These are phyloP conservation scores for Lotus japonicus DNA, from an alignment of 306 rosid genomes.

Conservation along the genomic window DNA sequence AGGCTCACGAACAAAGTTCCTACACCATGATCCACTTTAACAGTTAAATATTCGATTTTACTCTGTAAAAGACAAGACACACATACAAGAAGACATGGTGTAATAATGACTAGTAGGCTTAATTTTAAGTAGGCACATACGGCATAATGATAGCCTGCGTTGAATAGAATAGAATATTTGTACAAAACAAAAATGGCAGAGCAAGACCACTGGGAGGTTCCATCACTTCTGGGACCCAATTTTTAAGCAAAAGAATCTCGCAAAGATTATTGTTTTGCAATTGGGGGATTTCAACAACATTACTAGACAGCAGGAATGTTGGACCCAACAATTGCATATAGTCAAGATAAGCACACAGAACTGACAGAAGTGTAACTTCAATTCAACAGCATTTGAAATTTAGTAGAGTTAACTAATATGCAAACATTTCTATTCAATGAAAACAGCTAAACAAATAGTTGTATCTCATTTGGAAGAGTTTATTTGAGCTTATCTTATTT, in stretches of 20 bases:
- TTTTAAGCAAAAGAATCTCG: not conserved
- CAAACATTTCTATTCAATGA: too few relatives aligned
- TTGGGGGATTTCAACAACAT: not conserved
- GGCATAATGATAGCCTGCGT: conserved; percentile 3
- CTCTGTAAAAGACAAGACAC: not conserved
- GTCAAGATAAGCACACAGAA: not conserved
- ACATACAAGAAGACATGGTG: not conserved
- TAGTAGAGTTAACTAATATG: too few relatives aligned
- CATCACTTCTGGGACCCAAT: conserved; percentile 23
- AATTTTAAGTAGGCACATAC: not conserved
- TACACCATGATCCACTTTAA: not conserved
- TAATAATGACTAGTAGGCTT: not conserved
- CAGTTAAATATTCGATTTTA: conserved; percentile 12
- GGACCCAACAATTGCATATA: conserved; percentile 8
- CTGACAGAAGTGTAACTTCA: too few relatives aligned
- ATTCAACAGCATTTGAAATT: too few relatives aligned
- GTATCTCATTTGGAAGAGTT: too few relatives aligned
- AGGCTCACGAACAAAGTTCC: not conserved
- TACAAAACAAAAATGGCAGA: not conserved
- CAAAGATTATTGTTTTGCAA: not conserved
- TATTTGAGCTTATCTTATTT: too few relatives aligned
- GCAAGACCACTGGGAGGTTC: not conserved
- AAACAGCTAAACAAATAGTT: too few relatives aligned
- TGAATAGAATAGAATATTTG: not conserved
- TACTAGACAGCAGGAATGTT: not conserved